Conservation (phyloP, 345 rosid species). For the Citrus australasica region DNA sequence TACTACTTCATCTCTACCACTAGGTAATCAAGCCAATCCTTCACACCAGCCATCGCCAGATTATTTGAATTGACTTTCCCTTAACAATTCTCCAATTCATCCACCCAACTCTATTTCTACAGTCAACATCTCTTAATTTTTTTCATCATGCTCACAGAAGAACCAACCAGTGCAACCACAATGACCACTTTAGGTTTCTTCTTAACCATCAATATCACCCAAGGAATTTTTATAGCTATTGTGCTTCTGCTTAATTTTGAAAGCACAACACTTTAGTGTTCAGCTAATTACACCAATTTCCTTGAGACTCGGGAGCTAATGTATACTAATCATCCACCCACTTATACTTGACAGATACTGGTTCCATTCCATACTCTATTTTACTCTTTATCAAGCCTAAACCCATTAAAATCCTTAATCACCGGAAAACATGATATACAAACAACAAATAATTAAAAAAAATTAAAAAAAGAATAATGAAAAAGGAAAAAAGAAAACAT, state of each 20-base stretch:
- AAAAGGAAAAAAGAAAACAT: slow-evolving; percentile 10
- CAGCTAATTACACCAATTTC: neutral
- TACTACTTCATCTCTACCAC: neutral
- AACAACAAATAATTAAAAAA: neutral
- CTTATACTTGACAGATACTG: neutral
- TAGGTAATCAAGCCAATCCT: neutral
- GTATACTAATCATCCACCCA: neutral
- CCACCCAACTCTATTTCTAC: neutral
- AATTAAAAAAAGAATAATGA: neutral
- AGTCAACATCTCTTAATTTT: neutral
- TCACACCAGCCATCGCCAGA: neutral
- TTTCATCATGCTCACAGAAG: neutral
- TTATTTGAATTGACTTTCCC: neutral
- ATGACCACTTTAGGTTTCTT: neutral
- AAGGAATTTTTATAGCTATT: neutral
- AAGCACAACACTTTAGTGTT: neutral
- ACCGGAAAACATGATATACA: neutral
- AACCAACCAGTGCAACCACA: neutral
- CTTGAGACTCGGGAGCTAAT: neutral
- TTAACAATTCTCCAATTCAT: neutral
- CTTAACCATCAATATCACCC: neutral
- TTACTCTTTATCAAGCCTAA: neutral
- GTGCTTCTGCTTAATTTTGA: neutral
- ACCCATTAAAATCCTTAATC: neutral
- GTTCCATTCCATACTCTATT: neutral